phyloP scores from a whole-genome alignment of 2,329 filamentous ascomycete species.

The Aspergillus amoenus region DNA sequence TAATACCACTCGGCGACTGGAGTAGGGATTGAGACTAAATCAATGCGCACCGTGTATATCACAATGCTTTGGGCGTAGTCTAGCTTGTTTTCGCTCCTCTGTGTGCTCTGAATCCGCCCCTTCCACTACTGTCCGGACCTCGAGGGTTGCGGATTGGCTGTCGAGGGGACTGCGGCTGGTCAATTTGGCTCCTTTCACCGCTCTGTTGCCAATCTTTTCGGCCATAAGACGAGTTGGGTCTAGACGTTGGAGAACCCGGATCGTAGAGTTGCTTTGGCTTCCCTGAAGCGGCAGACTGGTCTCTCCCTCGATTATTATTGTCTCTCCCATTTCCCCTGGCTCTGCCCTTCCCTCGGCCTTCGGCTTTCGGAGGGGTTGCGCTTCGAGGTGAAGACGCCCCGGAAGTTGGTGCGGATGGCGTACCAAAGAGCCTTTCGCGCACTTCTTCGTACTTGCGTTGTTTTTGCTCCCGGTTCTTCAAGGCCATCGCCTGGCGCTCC shows the following conservation, averaged over 20 bases:
- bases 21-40: neutral
- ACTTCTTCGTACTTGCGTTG: constrained; percentile 87
- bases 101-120: constrained; percentile 75
- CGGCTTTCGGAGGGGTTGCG: constrained; percentile 56
- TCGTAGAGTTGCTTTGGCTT: constrained; percentile 69
- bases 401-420: constrained; percentile 44
- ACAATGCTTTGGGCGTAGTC: constrained; percentile 14
- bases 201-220: constrained; percentile 40
- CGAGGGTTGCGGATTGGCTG: constrained; percentile 71
- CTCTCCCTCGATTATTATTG: constrained; percentile 39
- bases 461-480: constrained; percentile 82
- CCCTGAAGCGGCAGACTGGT: constrained; percentile 37
- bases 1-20: neutral
- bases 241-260: constrained; percentile 66
- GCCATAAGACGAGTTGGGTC: constrained; percentile 54
- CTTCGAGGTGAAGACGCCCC: constrained; percentile 63
- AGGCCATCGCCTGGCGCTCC: constrained; percentile 74
- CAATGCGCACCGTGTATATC: constrained; percentile 2
- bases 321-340: constrained; percentile 51
- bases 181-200: constrained; percentile 41
- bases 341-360: constrained; percentile 46
- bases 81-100: constrained; percentile 55
- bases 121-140: constrained; percentile 74
- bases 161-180: constrained; percentile 37
- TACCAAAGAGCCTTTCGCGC: constrained; percentile 82